Evolutionary conservation across 495 filamentous ascomycete species (phyloP).

Genomic region (Neurospora cerealis): DNA sequence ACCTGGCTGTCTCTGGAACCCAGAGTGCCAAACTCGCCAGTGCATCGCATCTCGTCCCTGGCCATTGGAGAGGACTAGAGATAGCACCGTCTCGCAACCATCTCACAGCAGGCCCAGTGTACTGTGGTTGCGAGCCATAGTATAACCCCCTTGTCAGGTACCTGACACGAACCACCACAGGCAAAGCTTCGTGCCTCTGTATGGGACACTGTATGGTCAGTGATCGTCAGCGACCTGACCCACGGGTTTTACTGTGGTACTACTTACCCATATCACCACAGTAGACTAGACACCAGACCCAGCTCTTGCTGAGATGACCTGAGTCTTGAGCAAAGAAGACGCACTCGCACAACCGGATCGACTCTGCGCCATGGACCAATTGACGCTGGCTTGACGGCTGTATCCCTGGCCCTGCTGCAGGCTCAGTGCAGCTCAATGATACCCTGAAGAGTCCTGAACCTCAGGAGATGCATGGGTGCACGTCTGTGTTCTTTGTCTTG

Average conservation of each 20-base stretch:
- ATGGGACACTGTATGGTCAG: too few relatives aligned
- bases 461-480: not conserved
- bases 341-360: not conserved
- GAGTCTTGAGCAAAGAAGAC: not conserved
- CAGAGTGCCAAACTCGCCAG: not conserved
- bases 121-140: too few relatives aligned
- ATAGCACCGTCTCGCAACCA: not conserved
- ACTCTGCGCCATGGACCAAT: conserved; percentile 1
- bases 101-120: not conserved
- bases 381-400: not conserved
- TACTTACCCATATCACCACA: too few relatives aligned
- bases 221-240: too few relatives aligned
- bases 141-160: too few relatives aligned
- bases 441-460: not conserved
- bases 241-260: too few relatives aligned
- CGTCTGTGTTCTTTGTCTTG: not conserved
- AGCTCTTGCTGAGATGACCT: not conserved
- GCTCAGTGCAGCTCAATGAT: conserved; percentile 2
- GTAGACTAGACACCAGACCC: not conserved
- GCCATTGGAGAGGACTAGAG: not conserved
- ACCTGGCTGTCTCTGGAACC: not conserved
- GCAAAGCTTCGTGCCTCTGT: too few relatives aligned
- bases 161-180: too few relatives aligned
- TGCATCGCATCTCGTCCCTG: not conserved
- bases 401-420: conserved; percentile 8